These are phyloP conservation scores for Cochlearia excelsa DNA, from an alignment of 345 rosid species.

Conservation along the genomic window DNA sequence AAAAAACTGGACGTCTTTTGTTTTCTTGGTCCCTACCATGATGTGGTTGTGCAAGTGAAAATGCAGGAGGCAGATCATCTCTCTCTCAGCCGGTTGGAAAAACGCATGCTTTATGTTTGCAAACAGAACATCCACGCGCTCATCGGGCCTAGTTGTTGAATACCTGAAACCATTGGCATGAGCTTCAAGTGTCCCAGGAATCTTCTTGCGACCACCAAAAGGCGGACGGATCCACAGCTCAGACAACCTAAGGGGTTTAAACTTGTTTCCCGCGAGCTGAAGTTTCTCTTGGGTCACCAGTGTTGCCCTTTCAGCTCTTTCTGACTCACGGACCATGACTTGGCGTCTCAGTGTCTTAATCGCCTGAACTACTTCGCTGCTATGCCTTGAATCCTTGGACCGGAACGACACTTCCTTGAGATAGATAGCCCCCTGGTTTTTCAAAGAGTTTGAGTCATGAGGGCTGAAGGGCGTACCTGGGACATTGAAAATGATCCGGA, in stretches of 20 bases:
- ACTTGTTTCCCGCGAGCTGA: conserved; percentile 75
- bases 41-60: conserved; percentile 92
- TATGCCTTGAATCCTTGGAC: conserved; percentile 88
- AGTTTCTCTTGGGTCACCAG: conserved; percentile 87
- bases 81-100: conserved; percentile 95
- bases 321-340: conserved; percentile 81
- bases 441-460: conserved; percentile 64
- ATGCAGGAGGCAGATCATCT: conserved; percentile 83
- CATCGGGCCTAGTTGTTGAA: conserved; percentile 73
- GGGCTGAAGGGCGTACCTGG: conserved; percentile 87
- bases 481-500: conserved; percentile 74
- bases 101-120: conserved; percentile 83
- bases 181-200: conserved; percentile 84
- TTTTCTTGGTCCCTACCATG: conserved; percentile 90
- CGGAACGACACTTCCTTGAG: conserved; percentile 84
- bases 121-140: conserved; percentile 83
- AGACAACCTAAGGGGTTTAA: conserved; percentile 74
- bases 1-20: conserved; percentile 91
- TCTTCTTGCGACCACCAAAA: conserved; percentile 88
- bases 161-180: conserved; percentile 80
- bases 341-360: conserved; percentile 81
- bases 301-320: conserved; percentile 89
- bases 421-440: conserved; percentile 71
- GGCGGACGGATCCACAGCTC: conserved; percentile 89
- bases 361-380: conserved; percentile 74